A percentile compares a stretch with the other conserved stretches of the same genome.
Conservation (phyloP, 345 rosid species). For the Sonneratia alba region DNA sequence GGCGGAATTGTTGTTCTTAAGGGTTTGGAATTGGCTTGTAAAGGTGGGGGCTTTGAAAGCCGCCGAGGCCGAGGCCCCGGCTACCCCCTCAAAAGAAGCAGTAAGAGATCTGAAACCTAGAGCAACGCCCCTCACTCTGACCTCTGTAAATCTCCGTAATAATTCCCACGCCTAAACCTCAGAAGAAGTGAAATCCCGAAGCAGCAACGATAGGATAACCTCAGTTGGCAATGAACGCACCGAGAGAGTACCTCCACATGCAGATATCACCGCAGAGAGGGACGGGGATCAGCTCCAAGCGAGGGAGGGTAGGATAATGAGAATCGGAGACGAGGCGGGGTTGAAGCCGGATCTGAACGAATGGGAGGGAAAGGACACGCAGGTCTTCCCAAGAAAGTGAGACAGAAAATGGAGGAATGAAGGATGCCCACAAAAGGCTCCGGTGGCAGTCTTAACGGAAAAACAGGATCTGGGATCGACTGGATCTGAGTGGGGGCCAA, state of each 20-base stretch:
- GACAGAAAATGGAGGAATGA: not conserved
- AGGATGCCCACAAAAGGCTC: not conserved
- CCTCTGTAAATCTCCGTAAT: conserved; percentile 11
- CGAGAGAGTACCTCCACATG: conserved; percentile 21
- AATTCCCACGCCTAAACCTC: conserved; percentile 2
- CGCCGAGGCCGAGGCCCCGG: conserved; percentile 99
- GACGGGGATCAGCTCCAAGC: not conserved
- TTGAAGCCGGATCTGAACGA: not conserved
- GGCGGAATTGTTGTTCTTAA: conserved; percentile 12
- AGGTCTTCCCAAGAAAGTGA: conserved; percentile 11
- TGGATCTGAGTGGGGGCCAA: not conserved
- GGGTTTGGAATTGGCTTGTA: conserved; percentile 24
- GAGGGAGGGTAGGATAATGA: not conserved
- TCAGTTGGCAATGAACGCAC: conserved; percentile 6
- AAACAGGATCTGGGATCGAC: not conserved
- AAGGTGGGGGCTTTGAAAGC: conserved; percentile 86
- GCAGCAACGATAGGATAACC: not conserved
- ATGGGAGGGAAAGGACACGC: too few relatives aligned
- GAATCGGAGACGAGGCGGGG: too few relatives aligned
- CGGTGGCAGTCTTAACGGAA: not conserved
- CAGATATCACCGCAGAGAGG: conserved; percentile 18
- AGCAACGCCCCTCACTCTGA: conserved; percentile 12
- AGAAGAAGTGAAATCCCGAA: not conserved
- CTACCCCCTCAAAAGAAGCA: conserved; percentile 97
- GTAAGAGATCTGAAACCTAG: conserved; percentile 29